phyloP scores from a whole-genome alignment of 2,329 filamentous ascomycete species.

The Amylocarpus encephaloides region DNA sequence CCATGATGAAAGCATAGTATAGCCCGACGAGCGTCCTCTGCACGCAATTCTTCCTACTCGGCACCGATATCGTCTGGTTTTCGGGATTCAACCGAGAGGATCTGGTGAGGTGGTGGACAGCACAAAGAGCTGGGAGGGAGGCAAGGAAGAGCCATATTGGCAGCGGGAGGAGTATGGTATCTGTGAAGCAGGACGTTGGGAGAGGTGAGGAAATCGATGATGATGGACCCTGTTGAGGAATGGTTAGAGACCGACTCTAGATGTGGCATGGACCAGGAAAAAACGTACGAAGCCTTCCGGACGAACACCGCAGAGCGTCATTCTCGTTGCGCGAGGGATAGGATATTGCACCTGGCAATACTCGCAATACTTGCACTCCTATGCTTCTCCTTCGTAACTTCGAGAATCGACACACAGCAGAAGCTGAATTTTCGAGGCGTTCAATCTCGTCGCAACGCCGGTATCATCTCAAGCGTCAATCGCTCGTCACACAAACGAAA shows the following conservation, averaged over 20 bases:
- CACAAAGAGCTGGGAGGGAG: slow-evolving; percentile 24
- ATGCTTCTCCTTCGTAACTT: no score
- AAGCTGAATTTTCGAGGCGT: no score
- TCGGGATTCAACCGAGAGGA: slow-evolving; percentile 19
- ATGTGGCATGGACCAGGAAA: neutral
- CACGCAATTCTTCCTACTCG: no score
- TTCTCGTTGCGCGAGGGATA: slow-evolving; percentile 14
- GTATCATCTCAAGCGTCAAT: no score
- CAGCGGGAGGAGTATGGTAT: slow-evolving; percentile 33
- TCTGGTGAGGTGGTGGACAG: slow-evolving; percentile 13
- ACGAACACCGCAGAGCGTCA: slow-evolving; percentile 28
- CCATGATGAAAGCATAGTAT: slow-evolving; percentile 30
- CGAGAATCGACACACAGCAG: no score
- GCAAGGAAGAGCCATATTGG: slow-evolving; percentile 31
- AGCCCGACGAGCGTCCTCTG: slow-evolving; percentile 4
- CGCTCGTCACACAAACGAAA: no score
- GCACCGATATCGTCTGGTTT: slow-evolving; percentile 20
- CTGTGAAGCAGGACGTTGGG: slow-evolving; percentile 34
- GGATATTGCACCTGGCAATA: no score
- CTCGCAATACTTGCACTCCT: no score
- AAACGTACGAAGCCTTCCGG: slow-evolving; percentile 31
- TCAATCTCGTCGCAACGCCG: no score
- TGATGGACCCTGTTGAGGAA: slow-evolving; percentile 25
- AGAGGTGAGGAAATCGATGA: slow-evolving; percentile 30
- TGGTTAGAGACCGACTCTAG: slow-evolving; percentile 1